Evolutionary conservation across 495 filamentous ascomycete genomes (phyloP), one percentile per base, ranked within the genome.

Genomic region (Aspergillus mulundensis): DNA sequence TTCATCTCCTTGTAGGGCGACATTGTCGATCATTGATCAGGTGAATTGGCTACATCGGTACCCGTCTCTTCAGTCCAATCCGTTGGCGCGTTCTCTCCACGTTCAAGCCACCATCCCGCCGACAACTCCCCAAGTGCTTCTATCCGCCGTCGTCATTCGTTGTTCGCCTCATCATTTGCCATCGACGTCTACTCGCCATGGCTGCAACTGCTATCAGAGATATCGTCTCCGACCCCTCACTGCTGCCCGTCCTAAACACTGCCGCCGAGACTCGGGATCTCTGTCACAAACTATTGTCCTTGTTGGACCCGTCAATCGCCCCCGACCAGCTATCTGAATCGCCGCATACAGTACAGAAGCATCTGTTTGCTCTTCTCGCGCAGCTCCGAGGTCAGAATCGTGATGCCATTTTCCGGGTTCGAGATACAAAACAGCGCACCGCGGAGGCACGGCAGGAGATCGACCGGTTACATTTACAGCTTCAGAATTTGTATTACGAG

Each of bases 401-500:
- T 8, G 77, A 87, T 57, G 89, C 91, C 11, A 82, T 90, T 60
- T 80, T 96, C 52, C 79, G 82, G 16, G 88, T 93, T 34, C 85
- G 94, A 54, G 83, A 91, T 53, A 96, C 92, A 32, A 98, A 97
- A 67, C 81, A 85, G 49, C 75, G 81, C 61, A 97, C 95, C 8
- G 87, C 88, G 25, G 90, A 96, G 66, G 88, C 86, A 28, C 84
- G 93, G 21, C 87, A 90, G 66, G 91, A 96, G 70, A 89, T 97
- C 50, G 94, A 98, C 66, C 82, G 84, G 50, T 77, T 97, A 55
- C 92, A 97, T 73, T 81, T 98, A 18, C 87, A 95, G 66, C 77
- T 97, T 24, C 92, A 97, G 69, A 98, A 98, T 67, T 77, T 98
- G 21, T 93, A 95, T 70, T 98, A 98, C 69, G 94, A 98, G 70